These are phyloP conservation scores for Fusarium proliferatum DNA, from an alignment of 2,329 filamentous ascomycete genomes.

Conservation along the genomic window DNA sequence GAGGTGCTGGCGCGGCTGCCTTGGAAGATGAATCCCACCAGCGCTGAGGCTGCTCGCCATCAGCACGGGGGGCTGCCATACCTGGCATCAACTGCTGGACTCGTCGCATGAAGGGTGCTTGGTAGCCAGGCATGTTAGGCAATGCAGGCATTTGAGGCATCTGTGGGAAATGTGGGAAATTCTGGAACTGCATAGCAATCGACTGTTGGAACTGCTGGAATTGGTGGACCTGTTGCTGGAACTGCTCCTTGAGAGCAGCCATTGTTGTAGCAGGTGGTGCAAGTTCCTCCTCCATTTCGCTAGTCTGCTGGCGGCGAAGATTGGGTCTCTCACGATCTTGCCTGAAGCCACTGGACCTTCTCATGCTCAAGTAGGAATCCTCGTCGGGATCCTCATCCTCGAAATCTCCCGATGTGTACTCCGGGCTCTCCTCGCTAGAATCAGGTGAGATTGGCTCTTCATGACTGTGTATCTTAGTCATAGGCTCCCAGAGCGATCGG, in stretches of 20 bases:
- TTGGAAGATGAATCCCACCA: conserved; percentile 75
- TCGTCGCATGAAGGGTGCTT: conserved; percentile 76
- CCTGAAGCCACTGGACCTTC: conserved; percentile 46
- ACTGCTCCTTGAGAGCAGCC: conserved; percentile 77
- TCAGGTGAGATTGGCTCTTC: conserved; percentile 55
- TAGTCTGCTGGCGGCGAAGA: conserved; percentile 54
- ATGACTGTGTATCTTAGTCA: conserved; percentile 49
- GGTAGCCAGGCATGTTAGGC: conserved; percentile 76
- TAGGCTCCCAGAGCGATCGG: conserved; percentile 73
- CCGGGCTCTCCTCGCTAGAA: conserved; percentile 55
- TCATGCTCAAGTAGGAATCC: conserved; percentile 51
- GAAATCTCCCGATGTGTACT: conserved; percentile 60
- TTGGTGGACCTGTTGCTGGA: conserved; percentile 79
- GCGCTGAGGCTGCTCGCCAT: conserved; percentile 54
- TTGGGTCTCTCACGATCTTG: conserved; percentile 49
- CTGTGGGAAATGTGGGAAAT: conserved; percentile 64
- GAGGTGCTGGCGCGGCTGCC: conserved; percentile 65
- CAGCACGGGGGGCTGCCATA: conserved; percentile 63
- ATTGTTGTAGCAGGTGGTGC: conserved; percentile 70
- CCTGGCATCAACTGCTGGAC: conserved; percentile 80
- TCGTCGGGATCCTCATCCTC: conserved; percentile 56
- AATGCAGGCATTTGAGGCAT: conserved; percentile 68
- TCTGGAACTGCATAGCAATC: conserved; percentile 74
- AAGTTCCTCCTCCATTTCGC: conserved; percentile 47
- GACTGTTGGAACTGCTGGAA: conserved; percentile 70